phyloP scores from a whole-genome alignment of 2,329 filamentous ascomycete genomes.

The Xylariaceae sp. region DNA sequence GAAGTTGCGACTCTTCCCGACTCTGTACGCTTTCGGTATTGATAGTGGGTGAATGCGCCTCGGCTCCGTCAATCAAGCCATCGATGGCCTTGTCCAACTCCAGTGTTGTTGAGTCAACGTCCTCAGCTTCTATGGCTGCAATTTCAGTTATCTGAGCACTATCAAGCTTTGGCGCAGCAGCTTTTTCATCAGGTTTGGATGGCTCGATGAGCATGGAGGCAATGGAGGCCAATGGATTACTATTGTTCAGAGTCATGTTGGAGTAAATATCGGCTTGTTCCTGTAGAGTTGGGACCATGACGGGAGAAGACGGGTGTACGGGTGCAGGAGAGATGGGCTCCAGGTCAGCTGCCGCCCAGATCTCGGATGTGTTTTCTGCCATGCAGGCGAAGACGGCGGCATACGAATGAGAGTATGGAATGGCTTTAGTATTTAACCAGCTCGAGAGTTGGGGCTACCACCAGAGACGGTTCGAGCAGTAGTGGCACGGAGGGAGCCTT shows the following conservation, averaged over 20 bases:
- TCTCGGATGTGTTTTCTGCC: conserved; percentile 43
- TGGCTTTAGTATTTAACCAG: too few relatives aligned
- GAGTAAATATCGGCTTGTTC: conserved; percentile 49
- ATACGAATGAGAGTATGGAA: too few relatives aligned
- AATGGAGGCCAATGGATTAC: conserved; percentile 23
- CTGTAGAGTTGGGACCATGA: conserved; percentile 48
- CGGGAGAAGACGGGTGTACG: conserved; percentile 43
- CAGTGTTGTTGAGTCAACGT: background rate
- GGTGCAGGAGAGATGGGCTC: conserved; percentile 49
- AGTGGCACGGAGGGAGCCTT: background rate
- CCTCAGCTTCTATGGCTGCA: background rate
- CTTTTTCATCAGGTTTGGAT: conserved; percentile 4
- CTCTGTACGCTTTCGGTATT: conserved; percentile 50
- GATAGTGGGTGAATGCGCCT: conserved; percentile 28
- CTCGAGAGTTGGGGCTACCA: too few relatives aligned
- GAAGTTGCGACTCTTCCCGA: conserved; percentile 45
- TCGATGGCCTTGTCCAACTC: conserved; percentile 21
- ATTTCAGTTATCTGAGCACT: conserved; percentile 3
- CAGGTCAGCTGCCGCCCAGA: conserved; percentile 51
- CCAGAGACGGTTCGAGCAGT: too few relatives aligned
- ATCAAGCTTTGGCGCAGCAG: conserved; percentile 1
- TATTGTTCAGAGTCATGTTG: conserved; percentile 35
- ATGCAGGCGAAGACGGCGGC: conserved; percentile 33
- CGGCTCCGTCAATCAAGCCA: conserved; percentile 7
- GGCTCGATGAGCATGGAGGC: conserved; percentile 4